Conservation (phyloP, 163 green algal genomes). For the Coccomyxa subellipsoidea region DNA sequence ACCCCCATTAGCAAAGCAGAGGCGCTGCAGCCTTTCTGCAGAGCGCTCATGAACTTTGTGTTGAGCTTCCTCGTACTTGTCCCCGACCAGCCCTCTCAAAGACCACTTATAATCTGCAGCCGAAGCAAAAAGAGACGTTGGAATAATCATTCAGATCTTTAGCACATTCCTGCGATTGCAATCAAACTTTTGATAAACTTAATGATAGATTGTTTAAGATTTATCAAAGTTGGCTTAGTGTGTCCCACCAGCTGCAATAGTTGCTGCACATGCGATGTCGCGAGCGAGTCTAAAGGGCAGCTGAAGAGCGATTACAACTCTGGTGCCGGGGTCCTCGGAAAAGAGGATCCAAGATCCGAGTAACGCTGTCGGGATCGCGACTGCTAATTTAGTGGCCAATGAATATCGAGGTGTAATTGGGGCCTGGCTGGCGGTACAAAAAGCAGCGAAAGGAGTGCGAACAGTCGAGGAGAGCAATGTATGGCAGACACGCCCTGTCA, state of each 20-base stretch:
- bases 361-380: not conserved
- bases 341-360: not conserved
- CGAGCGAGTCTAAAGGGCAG: not conserved
- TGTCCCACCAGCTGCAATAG: not conserved
- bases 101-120: constrained; percentile 7
- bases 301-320: not conserved
- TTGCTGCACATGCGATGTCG: not conserved
- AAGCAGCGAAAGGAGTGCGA: not conserved
- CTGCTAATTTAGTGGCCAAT: not conserved
- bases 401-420: not conserved
- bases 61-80: not conserved
- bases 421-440: not conserved
- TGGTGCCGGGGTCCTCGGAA: not conserved
- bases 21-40: constrained; percentile 64
- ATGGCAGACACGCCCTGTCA: not conserved
- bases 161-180: not conserved
- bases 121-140: not conserved
- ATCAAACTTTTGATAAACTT: not conserved
- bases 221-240: not conserved
- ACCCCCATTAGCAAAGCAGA: constrained; percentile 83
- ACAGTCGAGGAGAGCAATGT: not conserved
- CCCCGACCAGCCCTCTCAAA: not conserved
- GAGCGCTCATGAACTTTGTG: constrained; percentile 53
- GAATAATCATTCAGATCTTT: not conserved
- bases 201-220: not conserved